Base-by-base conservation (phyloP, 495 filamentous ascomycete genomes). In the Lophiotrema nucula region DNA sequence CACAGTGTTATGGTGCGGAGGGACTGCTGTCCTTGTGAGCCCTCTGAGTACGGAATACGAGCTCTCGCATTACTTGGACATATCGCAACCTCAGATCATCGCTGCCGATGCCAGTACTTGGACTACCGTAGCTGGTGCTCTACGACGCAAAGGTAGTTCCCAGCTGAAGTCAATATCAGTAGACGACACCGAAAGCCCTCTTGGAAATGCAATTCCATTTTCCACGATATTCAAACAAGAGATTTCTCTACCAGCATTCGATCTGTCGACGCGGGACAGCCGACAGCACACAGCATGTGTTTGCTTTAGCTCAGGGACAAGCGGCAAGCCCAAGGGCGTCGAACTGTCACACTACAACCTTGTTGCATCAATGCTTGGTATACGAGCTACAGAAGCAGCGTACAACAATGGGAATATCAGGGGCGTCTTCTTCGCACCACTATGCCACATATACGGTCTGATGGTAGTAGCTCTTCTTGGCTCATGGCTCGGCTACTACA, bases 271-370 rank as follows among this genome's bases (percentile, higher is more conserved):
- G 10, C 41, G 53, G n/a, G 53, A 56, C 22, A 56, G 31, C 27
- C 18, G 53, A 46, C 41, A 56, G 1, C 27, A 47, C 18, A 56
- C 53, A 11, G 53, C 53, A 12, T 21, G 21, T 4, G 53, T 56
- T 5, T 56, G 53, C 19, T 58, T 58, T 33, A 58, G 54, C 31
- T 58, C 54, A 25, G 54, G 54, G n/a, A 58, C 54, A 8, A 58
- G 54, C 42, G 54, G 54, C 16, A 58, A 58, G 16, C 18, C 54
- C 12, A 58, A 58, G 22, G 54, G 45, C 10, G 54, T 58, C n/a
- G 46, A 49, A 42, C 23, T 58, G 25, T 39, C 28, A 6, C 54
- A 58, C 33, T 44, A 58, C 22, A 58, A 58, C 23, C 19, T 58
- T 21, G 26, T 58, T 18, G 46, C 44, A 8, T 4, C 54, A 16